A percentile compares a stretch with the other conserved stretches of the same genome.
phyloP scores from a whole-genome alignment of 129 eudicot species.

The Mikania micrantha region DNA sequence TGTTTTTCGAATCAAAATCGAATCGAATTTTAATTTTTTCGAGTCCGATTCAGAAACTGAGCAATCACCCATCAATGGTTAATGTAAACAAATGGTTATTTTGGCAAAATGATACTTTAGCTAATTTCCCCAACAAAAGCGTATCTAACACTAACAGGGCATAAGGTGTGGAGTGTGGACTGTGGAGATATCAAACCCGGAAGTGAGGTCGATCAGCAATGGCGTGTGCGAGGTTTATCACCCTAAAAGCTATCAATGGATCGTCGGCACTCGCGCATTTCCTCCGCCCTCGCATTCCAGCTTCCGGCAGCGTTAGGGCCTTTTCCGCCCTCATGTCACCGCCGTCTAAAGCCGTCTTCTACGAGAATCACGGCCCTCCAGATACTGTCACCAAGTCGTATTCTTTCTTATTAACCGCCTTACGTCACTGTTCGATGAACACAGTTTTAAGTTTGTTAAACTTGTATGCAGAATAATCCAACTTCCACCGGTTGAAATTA shows the following conservation, averaged over 20 bases:
- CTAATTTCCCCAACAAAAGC: too few relatives aligned
- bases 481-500: conserved; percentile 62
- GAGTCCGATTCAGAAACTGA: too few relatives aligned
- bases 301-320: conserved; percentile 33
- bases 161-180: too few relatives aligned
- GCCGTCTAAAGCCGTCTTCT: conserved; percentile 55
- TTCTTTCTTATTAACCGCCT: not conserved
- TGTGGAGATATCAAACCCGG: not conserved
- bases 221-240: conserved; percentile 26
- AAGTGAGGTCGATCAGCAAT: conserved; percentile 17
- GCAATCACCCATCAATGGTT: too few relatives aligned
- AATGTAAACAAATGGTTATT: too few relatives aligned
- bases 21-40: too few relatives aligned
- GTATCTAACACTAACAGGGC: too few relatives aligned
- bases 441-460: not conserved
- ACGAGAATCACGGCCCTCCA: conserved; percentile 66
- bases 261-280: conserved; percentile 4
- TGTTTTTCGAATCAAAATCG: too few relatives aligned
- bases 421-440: not conserved
- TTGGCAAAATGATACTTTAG: too few relatives aligned
- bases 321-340: conserved; percentile 63
- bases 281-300: conserved; percentile 15
- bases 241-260: conserved; percentile 26
- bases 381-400: conserved; percentile 57
- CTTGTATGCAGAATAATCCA: conserved; percentile 46